Evolutionary conservation across 352 stramenopile species (phyloP), one percentile per base, ranked within the genome.

Genomic region (Phytophthora ohioensis): DNA sequence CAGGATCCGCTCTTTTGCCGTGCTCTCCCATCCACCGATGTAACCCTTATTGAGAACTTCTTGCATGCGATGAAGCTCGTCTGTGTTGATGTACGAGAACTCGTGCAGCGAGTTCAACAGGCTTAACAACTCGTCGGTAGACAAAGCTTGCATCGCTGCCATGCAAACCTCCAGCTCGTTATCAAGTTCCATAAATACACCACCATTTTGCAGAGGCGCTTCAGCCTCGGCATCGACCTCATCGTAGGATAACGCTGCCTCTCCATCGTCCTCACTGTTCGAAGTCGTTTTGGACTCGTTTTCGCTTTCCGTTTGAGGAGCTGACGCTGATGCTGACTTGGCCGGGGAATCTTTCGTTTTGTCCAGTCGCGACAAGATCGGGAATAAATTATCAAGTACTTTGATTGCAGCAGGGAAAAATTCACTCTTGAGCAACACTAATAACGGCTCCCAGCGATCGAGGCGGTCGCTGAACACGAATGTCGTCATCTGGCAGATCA

Each of bases 21-120:
- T 89, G 17, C 64, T 78, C 57, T 93, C 88, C 88, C 88, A 93
- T 2, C 85, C 84, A 46, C 84, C 86, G 31, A 95, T 93, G 51
- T 93, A 93, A 0, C 88, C 88, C 45, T 92, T 91, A 48, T 93
- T 87, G 6, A 95, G 78, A 32, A 95, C 69, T 57, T 93, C 86
- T 65, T 90, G 85, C 65, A 95, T 88, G 8, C 80, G 75, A 67
- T 87, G 73, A 5, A 78, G 65, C 66, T 95, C 88, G n/a, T 92
- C 83, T 4, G 58, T 70, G 45, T 89, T 95, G 51, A 95, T 89
- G 58, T 91, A 95, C 46, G 88, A 92, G 59, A 91, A 87, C 34
- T 85, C 73, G 48, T 85, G 74, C 57, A 95, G 67, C 8, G 80
- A 75, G 34, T 75, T 75, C 49, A 93, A 55, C 12, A 93, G 49